Evolutionary conservation across 2,329 filamentous ascomycete genomes (phyloP), one percentile per base, ranked within the genome.

Genomic region (Botryotinia globosa): DNA sequence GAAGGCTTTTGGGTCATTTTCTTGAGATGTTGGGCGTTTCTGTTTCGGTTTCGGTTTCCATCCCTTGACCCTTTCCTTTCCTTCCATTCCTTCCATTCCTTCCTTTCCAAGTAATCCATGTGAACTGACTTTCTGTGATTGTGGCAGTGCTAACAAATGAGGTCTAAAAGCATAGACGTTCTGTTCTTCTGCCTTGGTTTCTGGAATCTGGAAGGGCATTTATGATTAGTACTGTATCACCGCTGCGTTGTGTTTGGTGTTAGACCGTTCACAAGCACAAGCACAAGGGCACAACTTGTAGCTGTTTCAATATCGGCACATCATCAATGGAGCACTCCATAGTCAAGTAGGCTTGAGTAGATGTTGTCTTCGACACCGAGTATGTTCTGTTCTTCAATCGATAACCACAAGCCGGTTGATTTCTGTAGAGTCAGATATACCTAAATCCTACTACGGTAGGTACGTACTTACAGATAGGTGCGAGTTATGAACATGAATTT

Each of bases 141-240:
- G 64, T 66, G 64, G 64, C 64, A 66, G 64, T 66, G 64, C 64
- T 54, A 22, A 34, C 18, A 39, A 63, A 29, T 29, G 42, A 29
- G 32, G 32, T 54, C 32, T 37, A 39, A 66, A 66, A 54, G 63
- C 44, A 64, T 65, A n/a, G 63, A 65, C 29, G 32, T 16, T 54
- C 48, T n/a, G 48, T 37, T 65, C 42, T 37, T 65, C 42, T 65
- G 42, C 63, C 63, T 65, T 65, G 63, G 44, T 65, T 44, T 63
- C 59, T 63, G 59, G 59, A 34, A 37, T 48, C 37, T 63, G 37
- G 37, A 48, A 48, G 37, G 63, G 4, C 44, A 51, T 48, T 29
- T 64, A 45, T 56, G 29, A 56, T 56, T 56, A 56, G n/a, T 32
- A 56, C 45, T 34, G n/a, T 32, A 56, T 64, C 25, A 20, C 62